These are phyloP conservation scores for Cucurbita moschata DNA, from an alignment of 306 rosid genomes.

Conservation along the genomic window DNA sequence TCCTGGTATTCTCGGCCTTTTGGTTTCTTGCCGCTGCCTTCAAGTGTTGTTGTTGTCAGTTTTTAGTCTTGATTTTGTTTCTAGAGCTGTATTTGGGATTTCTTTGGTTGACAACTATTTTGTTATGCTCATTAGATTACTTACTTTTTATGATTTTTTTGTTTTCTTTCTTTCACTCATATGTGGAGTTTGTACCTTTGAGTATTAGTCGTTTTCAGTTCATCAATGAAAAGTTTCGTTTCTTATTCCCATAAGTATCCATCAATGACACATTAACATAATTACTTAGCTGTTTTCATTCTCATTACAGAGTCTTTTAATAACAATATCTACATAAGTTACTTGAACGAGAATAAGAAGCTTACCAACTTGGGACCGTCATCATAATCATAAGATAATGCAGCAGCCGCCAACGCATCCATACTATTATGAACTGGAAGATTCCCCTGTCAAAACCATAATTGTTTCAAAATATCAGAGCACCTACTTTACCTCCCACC, in stretches of 20 bases:
- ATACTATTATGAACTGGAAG: conserved; percentile 86
- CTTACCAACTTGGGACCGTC: conserved; percentile 89
- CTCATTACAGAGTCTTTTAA: neutral
- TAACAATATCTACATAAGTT: neutral
- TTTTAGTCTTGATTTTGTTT: neutral
- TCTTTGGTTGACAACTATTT: neutral
- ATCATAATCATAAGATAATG: conserved; percentile 63
- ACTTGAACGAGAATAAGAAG: neutral
- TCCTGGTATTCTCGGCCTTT: neutral
- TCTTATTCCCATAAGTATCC: neutral
- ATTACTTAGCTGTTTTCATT: neutral
- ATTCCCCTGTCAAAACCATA: conserved; percentile 54
- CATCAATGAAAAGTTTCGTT: neutral
- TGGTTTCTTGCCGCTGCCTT: neutral
- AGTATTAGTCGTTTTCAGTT: neutral
- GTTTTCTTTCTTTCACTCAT: neutral
- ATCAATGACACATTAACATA: no score
- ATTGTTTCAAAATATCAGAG: conserved; percentile 12
- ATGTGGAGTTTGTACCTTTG: neutral
- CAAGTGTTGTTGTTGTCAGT: neutral
- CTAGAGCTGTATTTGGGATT: neutral
- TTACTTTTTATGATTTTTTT: neutral
- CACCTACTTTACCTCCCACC: neutral
- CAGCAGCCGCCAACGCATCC: conserved; percentile 97
- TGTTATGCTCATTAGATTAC: neutral